Conservation (phyloP, 768 basidiomycete species). For the Pleurotus cornucopiae region DNA sequence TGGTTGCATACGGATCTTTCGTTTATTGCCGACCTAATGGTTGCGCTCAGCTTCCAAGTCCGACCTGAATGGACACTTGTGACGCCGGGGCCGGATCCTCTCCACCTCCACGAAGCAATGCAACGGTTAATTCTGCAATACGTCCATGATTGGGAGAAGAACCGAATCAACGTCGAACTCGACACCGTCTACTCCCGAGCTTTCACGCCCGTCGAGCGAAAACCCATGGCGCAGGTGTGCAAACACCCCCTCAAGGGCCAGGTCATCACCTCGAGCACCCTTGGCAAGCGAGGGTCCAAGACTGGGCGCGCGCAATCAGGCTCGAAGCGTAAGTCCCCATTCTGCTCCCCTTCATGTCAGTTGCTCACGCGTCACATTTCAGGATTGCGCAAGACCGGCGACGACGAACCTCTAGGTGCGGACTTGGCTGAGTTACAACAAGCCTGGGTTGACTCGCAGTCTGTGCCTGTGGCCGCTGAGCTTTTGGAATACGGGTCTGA, state of each 20-base stretch:
- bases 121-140: slow-evolving; percentile 1
- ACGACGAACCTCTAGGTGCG: too few relatives aligned
- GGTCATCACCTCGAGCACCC: not conserved
- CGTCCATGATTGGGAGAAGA: not conserved
- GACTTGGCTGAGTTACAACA: too few relatives aligned
- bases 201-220: not conserved
- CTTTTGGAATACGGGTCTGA: too few relatives aligned
- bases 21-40: not conserved
- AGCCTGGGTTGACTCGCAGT: too few relatives aligned
- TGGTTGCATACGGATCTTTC: not conserved
- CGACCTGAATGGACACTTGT: not conserved
- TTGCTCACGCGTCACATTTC: too few relatives aligned
- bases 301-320: not conserved
- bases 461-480: too few relatives aligned
- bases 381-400: too few relatives aligned
- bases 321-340: not conserved
- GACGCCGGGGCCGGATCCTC: not conserved
- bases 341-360: too few relatives aligned
- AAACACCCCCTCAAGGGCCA: not conserved
- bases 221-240: not conserved
- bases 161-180: not conserved
- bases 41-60: not conserved
- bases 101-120: slow-evolving; percentile 10
- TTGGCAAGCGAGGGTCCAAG: not conserved
- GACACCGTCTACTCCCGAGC: not conserved